Conservation (phyloP, 202 grass and related monocot species). For the Musa balbisiana region DNA sequence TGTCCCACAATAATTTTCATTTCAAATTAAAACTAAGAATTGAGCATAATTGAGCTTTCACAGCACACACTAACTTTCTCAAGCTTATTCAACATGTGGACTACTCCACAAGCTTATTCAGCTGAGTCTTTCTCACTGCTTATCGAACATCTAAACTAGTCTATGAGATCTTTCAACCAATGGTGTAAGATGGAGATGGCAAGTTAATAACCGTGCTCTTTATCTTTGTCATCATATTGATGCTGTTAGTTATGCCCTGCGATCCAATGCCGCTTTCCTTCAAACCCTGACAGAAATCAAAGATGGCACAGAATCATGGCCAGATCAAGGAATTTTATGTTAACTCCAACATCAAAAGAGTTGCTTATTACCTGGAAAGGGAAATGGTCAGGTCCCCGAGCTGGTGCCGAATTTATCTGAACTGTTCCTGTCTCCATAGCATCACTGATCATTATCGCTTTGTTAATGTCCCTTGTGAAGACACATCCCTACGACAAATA, state of each 20-base stretch:
- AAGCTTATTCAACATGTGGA: too few species aligned
- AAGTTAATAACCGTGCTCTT: constrained; percentile 98
- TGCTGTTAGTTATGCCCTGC: constrained; percentile 97
- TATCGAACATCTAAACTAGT: background rate
- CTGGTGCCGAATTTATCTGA: constrained; percentile 94
- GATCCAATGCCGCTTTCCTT: constrained; percentile 98
- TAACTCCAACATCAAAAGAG: background rate
- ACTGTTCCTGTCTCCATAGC: constrained; percentile 92
- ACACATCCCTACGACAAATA: constrained; percentile 53
- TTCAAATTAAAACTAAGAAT: too few species aligned
- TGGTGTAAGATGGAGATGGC: constrained; percentile 75
- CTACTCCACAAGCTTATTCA: too few species aligned
- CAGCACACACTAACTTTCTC: too few species aligned
- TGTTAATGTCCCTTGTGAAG: constrained; percentile 94
- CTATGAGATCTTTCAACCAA: constrained; percentile 43
- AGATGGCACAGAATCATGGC: too few species aligned
- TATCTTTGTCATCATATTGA: constrained; percentile 98
- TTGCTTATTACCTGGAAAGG: constrained; percentile 70
- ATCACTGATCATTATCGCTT: constrained; percentile 87
- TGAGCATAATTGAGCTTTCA: too few species aligned
- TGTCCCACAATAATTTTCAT: too few species aligned
- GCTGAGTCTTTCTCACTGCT: too few species aligned
- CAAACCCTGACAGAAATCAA: constrained; percentile 42
- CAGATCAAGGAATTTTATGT: too few species aligned
- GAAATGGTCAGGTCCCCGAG: constrained; percentile 95